Evolutionary conservation across 768 basidiomycete genomes (phyloP).

Genomic region (Clathrus columnatus): DNA sequence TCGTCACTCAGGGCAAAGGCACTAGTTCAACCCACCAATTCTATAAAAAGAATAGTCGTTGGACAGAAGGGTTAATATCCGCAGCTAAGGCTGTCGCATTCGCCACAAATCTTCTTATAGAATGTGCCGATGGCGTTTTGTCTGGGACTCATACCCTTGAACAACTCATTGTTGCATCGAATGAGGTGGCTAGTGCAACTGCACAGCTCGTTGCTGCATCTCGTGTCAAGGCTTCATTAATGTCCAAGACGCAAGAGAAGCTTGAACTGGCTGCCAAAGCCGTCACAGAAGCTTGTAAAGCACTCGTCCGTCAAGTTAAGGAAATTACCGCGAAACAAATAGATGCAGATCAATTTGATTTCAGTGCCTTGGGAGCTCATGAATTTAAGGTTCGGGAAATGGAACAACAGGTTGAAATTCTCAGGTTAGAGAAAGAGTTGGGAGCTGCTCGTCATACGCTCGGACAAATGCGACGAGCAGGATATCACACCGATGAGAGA

Average conservation of each 20-base stretch:
- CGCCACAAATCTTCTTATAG: constrained; percentile 90
- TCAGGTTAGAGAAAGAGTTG: constrained; percentile 92
- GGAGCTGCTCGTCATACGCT: constrained; percentile 76
- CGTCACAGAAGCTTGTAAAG: constrained; percentile 95
- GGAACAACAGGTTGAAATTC: constrained; percentile 99
- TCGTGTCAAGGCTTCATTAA: constrained; percentile 94
- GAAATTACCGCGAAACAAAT: constrained; percentile 79
- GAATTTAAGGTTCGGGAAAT: constrained; percentile 98
- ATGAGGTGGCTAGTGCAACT: constrained; percentile 94
- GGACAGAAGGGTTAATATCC: constrained; percentile 98
- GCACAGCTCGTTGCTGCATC: constrained; percentile 98
- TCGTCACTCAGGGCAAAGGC: constrained; percentile 90
- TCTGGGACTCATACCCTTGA: constrained; percentile 95
- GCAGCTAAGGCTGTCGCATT: constrained; percentile 99
- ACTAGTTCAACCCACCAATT: constrained; percentile 93
- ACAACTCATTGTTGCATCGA: constrained; percentile 98
- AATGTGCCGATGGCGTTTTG: constrained; percentile 94
- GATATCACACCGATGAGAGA: constrained; percentile 82
- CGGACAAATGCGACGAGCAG: constrained; percentile 83
- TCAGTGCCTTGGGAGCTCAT: constrained; percentile 84
- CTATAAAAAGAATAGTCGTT: constrained; percentile 99
- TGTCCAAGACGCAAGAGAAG: constrained; percentile 97
- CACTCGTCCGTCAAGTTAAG: constrained; percentile 94
- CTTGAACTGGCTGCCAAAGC: constrained; percentile 96
- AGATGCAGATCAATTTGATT: constrained; percentile 74